Conservation (phyloP, 345 rosid species). For the Bruguiera parviflora region DNA sequence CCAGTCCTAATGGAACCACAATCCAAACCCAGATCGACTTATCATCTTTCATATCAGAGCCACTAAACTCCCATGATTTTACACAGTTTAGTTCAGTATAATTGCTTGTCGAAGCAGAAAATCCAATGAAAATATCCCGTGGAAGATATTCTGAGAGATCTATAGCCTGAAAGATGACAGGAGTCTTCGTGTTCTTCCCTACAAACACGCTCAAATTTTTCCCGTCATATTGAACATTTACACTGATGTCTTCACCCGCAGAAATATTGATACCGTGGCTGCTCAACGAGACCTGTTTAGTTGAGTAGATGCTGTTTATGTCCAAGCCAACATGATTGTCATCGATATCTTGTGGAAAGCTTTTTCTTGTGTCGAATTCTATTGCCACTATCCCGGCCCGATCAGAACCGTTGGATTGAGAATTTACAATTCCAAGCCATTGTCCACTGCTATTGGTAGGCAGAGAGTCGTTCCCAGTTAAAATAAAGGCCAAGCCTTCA, state of each 20-base stretch:
- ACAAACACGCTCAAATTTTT: conserved; percentile 43
- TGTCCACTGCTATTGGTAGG: conserved; percentile 46
- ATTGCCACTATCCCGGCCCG: conserved; percentile 44
- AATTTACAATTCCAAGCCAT: conserved; percentile 69
- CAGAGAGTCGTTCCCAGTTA: conserved; percentile 26
- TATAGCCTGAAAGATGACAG: conserved; percentile 35
- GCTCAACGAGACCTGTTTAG: conserved; percentile 39
- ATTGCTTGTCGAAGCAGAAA: conserved; percentile 46
- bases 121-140: conserved; percentile 48
- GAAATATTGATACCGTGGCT: conserved; percentile 26
- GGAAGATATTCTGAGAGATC: conserved; percentile 54
- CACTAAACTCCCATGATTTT: conserved; percentile 51
- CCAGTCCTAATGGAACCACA: conserved; percentile 9
- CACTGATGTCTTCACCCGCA: conserved; percentile 15
- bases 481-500: conserved; percentile 68
- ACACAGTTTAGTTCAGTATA: conserved; percentile 43
- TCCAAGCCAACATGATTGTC: conserved; percentile 67
- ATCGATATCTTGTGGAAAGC: conserved; percentile 45
- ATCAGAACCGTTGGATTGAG: conserved; percentile 18
- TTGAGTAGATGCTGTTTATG: conserved; percentile 41
- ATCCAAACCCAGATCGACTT: conserved; percentile 33
- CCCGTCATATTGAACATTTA: conserved; percentile 42
- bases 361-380: conserved; percentile 70
- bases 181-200: conserved; percentile 16
- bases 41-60: conserved; percentile 22